Conservation (phyloP, 768 basidiomycete species). For the Paxillus rubicundulus region DNA sequence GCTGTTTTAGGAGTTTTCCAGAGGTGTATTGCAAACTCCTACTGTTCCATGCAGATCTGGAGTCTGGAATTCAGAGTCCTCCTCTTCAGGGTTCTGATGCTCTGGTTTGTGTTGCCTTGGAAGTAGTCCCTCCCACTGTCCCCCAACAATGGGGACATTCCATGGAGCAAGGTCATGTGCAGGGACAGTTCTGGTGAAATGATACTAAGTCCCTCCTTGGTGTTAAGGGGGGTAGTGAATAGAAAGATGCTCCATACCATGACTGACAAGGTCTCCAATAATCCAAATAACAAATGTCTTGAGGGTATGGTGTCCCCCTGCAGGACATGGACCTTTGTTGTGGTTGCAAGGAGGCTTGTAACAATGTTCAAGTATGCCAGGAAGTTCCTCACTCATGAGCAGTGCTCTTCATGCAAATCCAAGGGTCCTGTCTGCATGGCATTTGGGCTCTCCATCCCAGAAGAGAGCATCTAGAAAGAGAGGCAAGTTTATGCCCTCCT, state of each 20-base stretch:
- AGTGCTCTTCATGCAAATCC: slow-evolving; percentile 11
- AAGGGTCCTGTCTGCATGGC: background rate
- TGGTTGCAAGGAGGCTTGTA: slow-evolving; percentile 20
- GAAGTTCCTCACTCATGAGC: slow-evolving; percentile 18
- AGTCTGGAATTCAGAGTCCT: too few species aligned
- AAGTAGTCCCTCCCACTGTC: too few species aligned
- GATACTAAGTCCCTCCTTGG: too few species aligned
- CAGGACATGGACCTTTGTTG: slow-evolving; percentile 12
- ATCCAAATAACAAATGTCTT: slow-evolving; percentile 12
- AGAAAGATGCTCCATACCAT: slow-evolving; percentile 13
- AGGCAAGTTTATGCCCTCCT: background rate
- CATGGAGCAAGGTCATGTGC: too few species aligned
- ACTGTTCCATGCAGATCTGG: too few species aligned
- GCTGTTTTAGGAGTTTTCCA: too few species aligned
- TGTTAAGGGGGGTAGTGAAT: slow-evolving; percentile 10
- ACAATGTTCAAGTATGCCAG: slow-evolving; percentile 24
- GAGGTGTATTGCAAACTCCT: too few species aligned
- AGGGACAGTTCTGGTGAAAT: too few species aligned
- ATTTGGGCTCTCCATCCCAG: background rate
- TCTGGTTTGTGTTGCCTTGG: too few species aligned
- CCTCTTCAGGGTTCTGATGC: too few species aligned
- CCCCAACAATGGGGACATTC: too few species aligned
- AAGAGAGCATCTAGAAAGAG: slow-evolving; percentile 9
- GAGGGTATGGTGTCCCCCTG: slow-evolving; percentile 15
- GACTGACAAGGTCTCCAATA: slow-evolving; percentile 1